Evolutionary conservation across 495 filamentous ascomycete genomes (phyloP), one percentile per base, ranked within the genome.

Genomic region (Aspergillus taichungensis): DNA sequence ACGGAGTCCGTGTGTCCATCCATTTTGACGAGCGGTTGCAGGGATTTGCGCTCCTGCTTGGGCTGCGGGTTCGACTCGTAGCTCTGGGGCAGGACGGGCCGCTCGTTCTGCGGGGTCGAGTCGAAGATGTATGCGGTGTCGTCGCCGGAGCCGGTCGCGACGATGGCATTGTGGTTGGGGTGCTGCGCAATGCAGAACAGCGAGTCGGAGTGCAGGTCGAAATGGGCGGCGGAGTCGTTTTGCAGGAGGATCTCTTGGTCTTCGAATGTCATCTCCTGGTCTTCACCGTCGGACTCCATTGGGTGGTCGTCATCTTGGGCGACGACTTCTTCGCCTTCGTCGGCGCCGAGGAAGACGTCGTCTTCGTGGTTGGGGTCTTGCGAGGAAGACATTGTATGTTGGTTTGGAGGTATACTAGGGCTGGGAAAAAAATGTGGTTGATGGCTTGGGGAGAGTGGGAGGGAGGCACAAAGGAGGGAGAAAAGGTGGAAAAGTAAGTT

Each of bases 141-240:
- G 29, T 88, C 81, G 47, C 92, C 92, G 34, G 88, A 90, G 37
- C 92, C 94, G 0, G 90, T 95, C 9, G 91, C 82, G 47, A 96
- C 72, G 37, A 95, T 81, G 12, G 79, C 69, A 27, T 85, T 81
- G 53, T 84, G 72, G 9, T 81, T 66, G 3, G 94, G 94, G 60
- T 99, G 94, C 53, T 92, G 86, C 29, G 88, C 87, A 56, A 99
- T 87, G 60, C 84, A 83, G 71, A 95, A 97, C 43, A 99, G 83
- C 37, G 80, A 85, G 71, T 95, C 88, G 38, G 74, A 82, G 72
- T 95, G 88, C 2, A 60, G 58, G 67, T 96, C 92, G 64, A 96
- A 95, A 68, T 95, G 87, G 42, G 89, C 94, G 47, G 79, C 69
- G 47, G 85, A 90, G 72, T 97, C 89, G 68, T 97, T 97, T 47